phyloP scores from a whole-genome alignment of 2,329 filamentous ascomycete species.

The Monilinia laxa region DNA sequence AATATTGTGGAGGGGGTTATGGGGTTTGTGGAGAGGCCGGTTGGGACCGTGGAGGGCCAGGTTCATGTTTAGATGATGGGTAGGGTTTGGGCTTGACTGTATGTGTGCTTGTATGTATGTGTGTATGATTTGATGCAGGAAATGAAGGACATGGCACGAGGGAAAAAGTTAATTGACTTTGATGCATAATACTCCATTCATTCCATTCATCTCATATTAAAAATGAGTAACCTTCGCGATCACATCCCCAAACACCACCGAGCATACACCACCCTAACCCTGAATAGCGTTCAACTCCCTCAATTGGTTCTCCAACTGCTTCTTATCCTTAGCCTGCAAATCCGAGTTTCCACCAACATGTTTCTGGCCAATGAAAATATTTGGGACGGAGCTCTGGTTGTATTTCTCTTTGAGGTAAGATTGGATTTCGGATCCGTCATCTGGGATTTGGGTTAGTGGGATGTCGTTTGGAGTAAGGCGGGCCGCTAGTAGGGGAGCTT shows the following conservation, averaged over 20 bases:
- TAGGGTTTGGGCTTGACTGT: neutral
- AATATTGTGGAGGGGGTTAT: conserved; percentile 86
- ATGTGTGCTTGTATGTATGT: neutral
- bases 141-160: neutral
- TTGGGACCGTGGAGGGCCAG: conserved; percentile 82
- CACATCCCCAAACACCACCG: too few relatives aligned
- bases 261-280: neutral
- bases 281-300: conserved; percentile 60
- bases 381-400: conserved; percentile 86
- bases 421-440: conserved; percentile 81
- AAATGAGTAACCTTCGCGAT: too few relatives aligned
- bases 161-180: neutral
- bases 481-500: too few relatives aligned
- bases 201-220: too few relatives aligned
- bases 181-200: conserved; percentile 17
- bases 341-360: conserved; percentile 98
- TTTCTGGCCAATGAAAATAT: conserved; percentile 87
- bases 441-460: conserved; percentile 45
- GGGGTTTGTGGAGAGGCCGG: conserved; percentile 81
- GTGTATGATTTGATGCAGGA: neutral
- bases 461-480: neutral
- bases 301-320: conserved; percentile 65
- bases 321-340: conserved; percentile 61
- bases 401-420: conserved; percentile 76
- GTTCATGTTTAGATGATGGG: conserved; percentile 46